Conservation (phyloP, 495 filamentous ascomycete genomes). For the Cercophora scortea region DNA sequence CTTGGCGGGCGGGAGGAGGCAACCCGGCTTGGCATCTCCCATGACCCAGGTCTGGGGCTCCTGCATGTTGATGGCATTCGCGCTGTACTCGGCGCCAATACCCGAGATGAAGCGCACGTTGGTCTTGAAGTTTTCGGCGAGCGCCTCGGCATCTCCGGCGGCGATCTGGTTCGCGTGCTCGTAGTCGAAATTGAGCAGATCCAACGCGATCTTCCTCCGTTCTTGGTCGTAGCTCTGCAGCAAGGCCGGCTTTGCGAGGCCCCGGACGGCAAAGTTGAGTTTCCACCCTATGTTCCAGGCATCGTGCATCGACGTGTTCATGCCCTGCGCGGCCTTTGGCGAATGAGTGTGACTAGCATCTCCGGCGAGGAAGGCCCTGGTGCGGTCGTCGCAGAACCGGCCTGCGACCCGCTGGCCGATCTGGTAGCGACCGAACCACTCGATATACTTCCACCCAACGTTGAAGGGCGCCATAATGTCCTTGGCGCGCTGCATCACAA, state of each 20-base stretch:
- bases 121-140: constrained; percentile 55
- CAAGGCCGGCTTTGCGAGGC: constrained; percentile 42
- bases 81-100: constrained; percentile 54
- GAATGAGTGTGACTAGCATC: constrained; percentile 71
- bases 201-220: constrained; percentile 51
- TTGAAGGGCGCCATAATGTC: constrained; percentile 56
- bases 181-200: constrained; percentile 62
- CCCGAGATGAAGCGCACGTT: constrained; percentile 63
- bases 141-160: constrained; percentile 45
- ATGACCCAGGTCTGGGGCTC: constrained; percentile 29
- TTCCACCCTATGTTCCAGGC: constrained; percentile 75
- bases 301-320: constrained; percentile 74
- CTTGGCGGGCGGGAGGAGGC: constrained; percentile 53
- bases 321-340: constrained; percentile 71
- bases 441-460: constrained; percentile 52
- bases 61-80: constrained; percentile 48
- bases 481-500: constrained; percentile 55
- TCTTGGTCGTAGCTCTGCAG: constrained; percentile 60
- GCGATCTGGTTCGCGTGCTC: constrained; percentile 52
- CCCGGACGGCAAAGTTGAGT: constrained; percentile 53
- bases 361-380: constrained; percentile 60
- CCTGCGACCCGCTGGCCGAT: constrained; percentile 59
- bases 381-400: constrained; percentile 46
- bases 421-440: constrained; percentile 55
- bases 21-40: constrained; percentile 46